Percentiles rank a stretch among this genome's conserved stretches.
These are phyloP conservation scores for Cystobasidium onofrii DNA, from an alignment of 768 basidiomycete species.

Conservation along the genomic window DNA sequence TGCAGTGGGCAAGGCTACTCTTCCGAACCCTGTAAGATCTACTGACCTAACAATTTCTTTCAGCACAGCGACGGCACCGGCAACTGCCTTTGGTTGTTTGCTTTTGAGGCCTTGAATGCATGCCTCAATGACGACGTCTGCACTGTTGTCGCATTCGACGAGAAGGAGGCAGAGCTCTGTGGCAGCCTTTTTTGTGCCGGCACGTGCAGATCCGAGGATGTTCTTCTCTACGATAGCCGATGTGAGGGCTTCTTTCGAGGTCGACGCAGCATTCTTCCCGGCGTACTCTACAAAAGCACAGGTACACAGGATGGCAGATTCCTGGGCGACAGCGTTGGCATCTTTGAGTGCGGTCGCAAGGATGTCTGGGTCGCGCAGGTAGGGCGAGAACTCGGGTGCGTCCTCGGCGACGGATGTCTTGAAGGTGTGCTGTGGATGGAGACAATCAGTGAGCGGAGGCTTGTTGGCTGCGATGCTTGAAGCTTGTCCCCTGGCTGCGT, in stretches of 20 bases:
- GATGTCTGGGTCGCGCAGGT: constrained; percentile 64
- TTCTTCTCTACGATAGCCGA: constrained; percentile 87
- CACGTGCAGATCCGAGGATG: constrained; percentile 69
- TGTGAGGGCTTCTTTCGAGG: constrained; percentile 62
- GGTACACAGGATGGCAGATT: constrained; percentile 88
- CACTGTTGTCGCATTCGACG: constrained; percentile 83
- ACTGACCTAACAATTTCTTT: constrained; percentile 79
- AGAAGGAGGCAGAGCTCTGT: constrained; percentile 79
- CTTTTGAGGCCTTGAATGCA: constrained; percentile 68
- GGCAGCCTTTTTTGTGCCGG: constrained; percentile 79
- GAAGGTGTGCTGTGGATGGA: constrained; percentile 51
- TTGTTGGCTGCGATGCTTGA: too few relatives aligned
- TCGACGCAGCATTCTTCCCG: constrained; percentile 71
- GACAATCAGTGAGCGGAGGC: too few relatives aligned
- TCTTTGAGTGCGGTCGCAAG: constrained; percentile 79
- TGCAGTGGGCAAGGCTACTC: too few relatives aligned
- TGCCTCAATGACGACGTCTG: constrained; percentile 78
- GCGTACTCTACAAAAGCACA: constrained; percentile 79
- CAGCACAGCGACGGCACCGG: constrained; percentile 65
- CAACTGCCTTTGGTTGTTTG: constrained; percentile 90
- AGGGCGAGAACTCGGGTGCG: constrained; percentile 89
- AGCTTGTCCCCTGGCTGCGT: too few relatives aligned
- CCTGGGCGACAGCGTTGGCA: constrained; percentile 92
- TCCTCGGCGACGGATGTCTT: constrained; percentile 80
- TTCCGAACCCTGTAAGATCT: too few relatives aligned